phyloP scores from a whole-genome alignment of 1,139 yeast genomes.

The Blastobotrys elegans region DNA sequence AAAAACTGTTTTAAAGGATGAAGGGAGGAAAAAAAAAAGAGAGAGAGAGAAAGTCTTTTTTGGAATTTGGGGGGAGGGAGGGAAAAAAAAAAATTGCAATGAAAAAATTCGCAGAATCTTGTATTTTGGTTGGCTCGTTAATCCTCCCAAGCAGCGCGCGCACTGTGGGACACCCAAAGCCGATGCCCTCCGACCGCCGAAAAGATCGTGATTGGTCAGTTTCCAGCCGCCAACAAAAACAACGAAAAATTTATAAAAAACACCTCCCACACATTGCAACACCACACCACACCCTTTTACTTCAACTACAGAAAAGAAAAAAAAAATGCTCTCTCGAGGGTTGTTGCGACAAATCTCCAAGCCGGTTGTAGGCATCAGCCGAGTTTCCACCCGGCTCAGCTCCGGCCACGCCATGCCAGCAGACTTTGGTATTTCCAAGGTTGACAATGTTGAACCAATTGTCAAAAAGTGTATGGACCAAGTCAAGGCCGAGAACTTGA shows the following conservation, averaged over 20 bases:
- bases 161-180: neutral
- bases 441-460: conserved; percentile 6
- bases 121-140: neutral
- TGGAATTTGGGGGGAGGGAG: conserved; percentile 2
- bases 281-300: conserved; percentile 8
- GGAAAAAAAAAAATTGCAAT: conserved; percentile 3
- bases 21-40: conserved; percentile 16
- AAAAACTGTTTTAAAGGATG: conserved; percentile 1
- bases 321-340: conserved; percentile 11
- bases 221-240: neutral
- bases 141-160: too few relatives aligned
- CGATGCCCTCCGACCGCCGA: neutral
- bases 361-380: conserved; percentile 9
- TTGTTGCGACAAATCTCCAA: conserved; percentile 9
- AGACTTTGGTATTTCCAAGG: conserved; percentile 11
- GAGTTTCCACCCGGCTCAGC: conserved; percentile 11
- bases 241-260: neutral
- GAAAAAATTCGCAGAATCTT: neutral
- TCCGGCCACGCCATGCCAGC: conserved; percentile 10
- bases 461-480: conserved; percentile 2
- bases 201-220: neutral
- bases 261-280: too few relatives aligned
- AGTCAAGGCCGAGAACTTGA: conserved; percentile 5
- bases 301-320: neutral
- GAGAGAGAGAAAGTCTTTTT: conserved; percentile 16